Evolutionary conservation across 106 monocot species (phyloP), one percentile per base, ranked within the genome.

Genomic region (Chionographis japonica): DNA sequence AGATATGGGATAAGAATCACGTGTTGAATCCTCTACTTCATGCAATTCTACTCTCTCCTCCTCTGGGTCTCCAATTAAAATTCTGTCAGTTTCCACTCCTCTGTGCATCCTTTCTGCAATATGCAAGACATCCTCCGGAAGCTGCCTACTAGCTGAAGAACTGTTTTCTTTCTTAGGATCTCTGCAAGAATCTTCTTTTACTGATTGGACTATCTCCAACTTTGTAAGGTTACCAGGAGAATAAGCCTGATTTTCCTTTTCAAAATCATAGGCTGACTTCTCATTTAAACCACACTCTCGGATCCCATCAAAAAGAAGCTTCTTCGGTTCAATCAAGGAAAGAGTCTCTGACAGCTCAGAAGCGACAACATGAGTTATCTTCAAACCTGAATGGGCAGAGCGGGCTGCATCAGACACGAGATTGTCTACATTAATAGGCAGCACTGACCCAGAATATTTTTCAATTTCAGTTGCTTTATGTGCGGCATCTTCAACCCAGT

Each of bases 271-370:
- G 52, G 9, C 9, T 59, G 40, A 54, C 8, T 6, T 66, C 19
- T 61, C 40, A 67, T 42, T 51, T n/a, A 46, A 55, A 65, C 42
- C n/a, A 41, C 37, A 42, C 14, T 50, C 55, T 11, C 46, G 41
- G 27, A 61, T 54, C 39, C 54, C 60, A 61, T 75, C 75, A 75
- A 81, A 71, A 27, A 54, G 43, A 66, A 71, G 66, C 27, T 56
- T 53, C 39, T 66, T 71, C 37, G 71, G 71, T 61, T 71, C 71
- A 71, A 71, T 71, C 40, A 65, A 59, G 8, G 58, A 20, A 54
- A 36, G 20, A 5, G 43, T 37, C 8, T 70, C 65, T 69, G 74
- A 40, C 20, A 59, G 5, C 27, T 12, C 7, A 12, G 41, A 38
- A 38, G 27, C 50, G 37, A 12, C 17, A 38, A 6, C 17, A 17